phyloP scores from a whole-genome alignment of 2,329 filamentous ascomycete genomes.

The Fusarium sp. region DNA sequence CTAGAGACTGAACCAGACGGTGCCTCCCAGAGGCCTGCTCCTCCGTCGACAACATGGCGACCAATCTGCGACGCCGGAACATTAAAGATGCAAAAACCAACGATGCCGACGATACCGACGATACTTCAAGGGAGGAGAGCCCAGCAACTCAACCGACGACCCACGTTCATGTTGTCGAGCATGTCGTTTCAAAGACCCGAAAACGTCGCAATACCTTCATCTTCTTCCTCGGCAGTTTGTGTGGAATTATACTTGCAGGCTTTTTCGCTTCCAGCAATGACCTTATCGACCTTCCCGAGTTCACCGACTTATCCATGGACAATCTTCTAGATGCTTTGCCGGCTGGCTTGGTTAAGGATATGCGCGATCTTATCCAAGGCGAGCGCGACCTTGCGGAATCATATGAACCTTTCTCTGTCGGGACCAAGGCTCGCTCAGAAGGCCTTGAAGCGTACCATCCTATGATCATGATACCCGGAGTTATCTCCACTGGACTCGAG shows the following conservation, averaged over 20 bases:
- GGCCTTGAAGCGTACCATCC: constrained; percentile 87
- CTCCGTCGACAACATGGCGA: constrained; percentile 47
- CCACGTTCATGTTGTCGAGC: constrained; percentile 60
- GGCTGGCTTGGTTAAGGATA: constrained; percentile 85
- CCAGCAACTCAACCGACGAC: constrained; percentile 44
- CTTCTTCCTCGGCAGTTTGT: constrained; percentile 89
- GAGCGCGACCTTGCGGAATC: constrained; percentile 86
- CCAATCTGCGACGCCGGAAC: constrained; percentile 53
- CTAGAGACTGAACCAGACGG: constrained; percentile 24
- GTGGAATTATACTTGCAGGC: constrained; percentile 87
- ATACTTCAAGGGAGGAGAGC: constrained; percentile 47
- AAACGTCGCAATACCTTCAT: constrained; percentile 85
- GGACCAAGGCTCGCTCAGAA: constrained; percentile 82
- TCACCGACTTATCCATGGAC: constrained; percentile 83
- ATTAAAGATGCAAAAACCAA: constrained; percentile 32
- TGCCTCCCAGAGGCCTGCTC: constrained; percentile 39
- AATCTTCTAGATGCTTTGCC: constrained; percentile 88
- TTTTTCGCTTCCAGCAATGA: constrained; percentile 93
- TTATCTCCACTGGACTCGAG: constrained; percentile 96
- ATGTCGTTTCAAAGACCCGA: constrained; percentile 62
- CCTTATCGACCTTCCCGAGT: constrained; percentile 81
- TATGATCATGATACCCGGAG: constrained; percentile 96
- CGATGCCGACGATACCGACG: constrained; percentile 40
- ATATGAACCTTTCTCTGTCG: constrained; percentile 95
- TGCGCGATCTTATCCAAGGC: constrained; percentile 85